Evolutionary conservation across 176 grass and related monocot genomes (phyloP).

Genomic region (Rhynchospora pubera): DNA sequence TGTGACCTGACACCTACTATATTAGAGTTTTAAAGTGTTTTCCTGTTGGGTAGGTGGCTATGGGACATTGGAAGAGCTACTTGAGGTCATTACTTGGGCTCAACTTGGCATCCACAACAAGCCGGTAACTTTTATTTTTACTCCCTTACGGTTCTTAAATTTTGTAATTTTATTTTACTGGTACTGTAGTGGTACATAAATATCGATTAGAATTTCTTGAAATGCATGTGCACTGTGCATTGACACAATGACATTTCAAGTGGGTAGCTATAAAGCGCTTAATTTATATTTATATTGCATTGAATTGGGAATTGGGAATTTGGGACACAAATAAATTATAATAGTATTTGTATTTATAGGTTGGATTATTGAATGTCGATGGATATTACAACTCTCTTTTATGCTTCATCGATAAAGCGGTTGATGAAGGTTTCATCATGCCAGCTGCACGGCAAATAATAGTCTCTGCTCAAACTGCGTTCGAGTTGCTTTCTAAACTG

Average conservation of each 20-base stretch:
- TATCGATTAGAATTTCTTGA: no score
- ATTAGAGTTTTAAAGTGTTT: not conserved
- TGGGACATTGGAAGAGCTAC: slow-evolving; percentile 53
- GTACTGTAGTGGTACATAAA: no score
- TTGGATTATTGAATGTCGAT: slow-evolving; percentile 59
- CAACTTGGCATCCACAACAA: slow-evolving; percentile 61
- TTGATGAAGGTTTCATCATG: slow-evolving; percentile 50
- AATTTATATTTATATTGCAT: no score
- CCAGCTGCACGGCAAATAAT: slow-evolving; percentile 33
- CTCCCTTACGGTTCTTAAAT: not conserved
- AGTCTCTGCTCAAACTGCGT: slow-evolving; percentile 10
- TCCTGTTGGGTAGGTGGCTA: slow-evolving; percentile 26
- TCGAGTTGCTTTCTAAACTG: slow-evolving; percentile 32
- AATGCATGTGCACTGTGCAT: no score
- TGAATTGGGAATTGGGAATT: not conserved
- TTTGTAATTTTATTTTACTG: no score
- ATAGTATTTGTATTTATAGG: not conserved
- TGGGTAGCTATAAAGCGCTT: no score
- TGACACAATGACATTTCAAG: no score
- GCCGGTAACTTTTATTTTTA: slow-evolving; percentile 19
- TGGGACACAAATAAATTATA: not conserved
- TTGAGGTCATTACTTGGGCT: slow-evolving; percentile 51
- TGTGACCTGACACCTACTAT: not conserved
- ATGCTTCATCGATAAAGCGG: slow-evolving; percentile 45
- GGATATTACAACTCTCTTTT: slow-evolving; percentile 64